phyloP scores from a whole-genome alignment of 768 basidiomycete species.

The Trametes meyenii region DNA sequence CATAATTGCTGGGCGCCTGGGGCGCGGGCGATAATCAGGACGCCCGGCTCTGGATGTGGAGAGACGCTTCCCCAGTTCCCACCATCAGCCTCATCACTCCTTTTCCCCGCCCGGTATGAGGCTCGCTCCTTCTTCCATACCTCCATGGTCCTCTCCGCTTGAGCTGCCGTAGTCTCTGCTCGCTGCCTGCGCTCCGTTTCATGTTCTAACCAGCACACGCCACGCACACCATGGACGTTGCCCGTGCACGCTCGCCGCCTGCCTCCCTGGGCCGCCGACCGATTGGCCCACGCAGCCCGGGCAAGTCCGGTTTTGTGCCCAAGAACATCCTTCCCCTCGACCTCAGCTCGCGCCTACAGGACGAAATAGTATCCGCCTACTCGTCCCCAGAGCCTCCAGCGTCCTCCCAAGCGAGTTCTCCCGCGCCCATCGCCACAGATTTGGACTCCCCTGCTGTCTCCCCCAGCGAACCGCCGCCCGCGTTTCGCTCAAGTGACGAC shows the following conservation, averaged over 20 bases:
- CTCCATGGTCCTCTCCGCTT: slow-evolving; percentile 11
- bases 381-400: slow-evolving; percentile 10
- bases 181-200: neutral
- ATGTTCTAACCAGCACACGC: slow-evolving; percentile 7
- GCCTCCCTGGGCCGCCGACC: slow-evolving; percentile 21
- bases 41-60: neutral
- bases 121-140: slow-evolving; percentile 2
- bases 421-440: slow-evolving; percentile 9
- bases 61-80: slow-evolving; percentile 18
- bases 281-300: slow-evolving; percentile 26
- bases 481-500: neutral
- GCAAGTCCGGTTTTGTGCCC: slow-evolving; percentile 15
- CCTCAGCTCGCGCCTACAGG: slow-evolving; percentile 23
- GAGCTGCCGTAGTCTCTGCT: neutral
- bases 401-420: slow-evolving; percentile 9
- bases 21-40: slow-evolving; percentile 15
- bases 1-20: slow-evolving; percentile 7
- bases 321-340: slow-evolving; percentile 27
- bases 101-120: slow-evolving; percentile 1
- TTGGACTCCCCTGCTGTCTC: neutral
- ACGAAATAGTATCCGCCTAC: slow-evolving; percentile 9
- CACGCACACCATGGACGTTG: slow-evolving; percentile 14
- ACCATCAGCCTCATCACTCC: slow-evolving; percentile 18
- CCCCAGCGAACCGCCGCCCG: neutral
- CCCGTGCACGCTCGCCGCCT: slow-evolving; percentile 24